Conservation (phyloP, 2,329 filamentous ascomycete species). For the Chrysoporthe deuterocubensis region DNA sequence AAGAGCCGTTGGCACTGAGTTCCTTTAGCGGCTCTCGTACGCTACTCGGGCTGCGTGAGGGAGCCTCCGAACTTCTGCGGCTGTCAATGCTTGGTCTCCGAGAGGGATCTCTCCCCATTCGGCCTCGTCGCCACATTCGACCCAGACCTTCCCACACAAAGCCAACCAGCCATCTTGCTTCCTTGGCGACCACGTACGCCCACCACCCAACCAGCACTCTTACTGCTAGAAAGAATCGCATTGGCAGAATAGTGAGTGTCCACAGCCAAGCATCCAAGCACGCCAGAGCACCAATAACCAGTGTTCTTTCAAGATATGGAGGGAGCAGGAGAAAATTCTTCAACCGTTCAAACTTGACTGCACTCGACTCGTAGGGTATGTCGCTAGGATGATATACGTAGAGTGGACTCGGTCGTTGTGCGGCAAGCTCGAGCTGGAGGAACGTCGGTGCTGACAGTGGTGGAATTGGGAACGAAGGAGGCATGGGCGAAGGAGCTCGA, state of each 20-base stretch:
- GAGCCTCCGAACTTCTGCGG: slow-evolving; percentile 39
- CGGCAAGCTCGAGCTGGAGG: slow-evolving; percentile 66
- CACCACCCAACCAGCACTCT: slow-evolving; percentile 80
- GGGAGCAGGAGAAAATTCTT: slow-evolving; percentile 87
- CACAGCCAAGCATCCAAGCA: slow-evolving; percentile 97
- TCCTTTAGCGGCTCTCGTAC: slow-evolving; percentile 29
- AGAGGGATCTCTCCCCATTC: slow-evolving; percentile 47
- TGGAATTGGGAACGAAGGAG: slow-evolving; percentile 62
- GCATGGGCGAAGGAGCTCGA: slow-evolving; percentile 51
- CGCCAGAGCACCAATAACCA: slow-evolving; percentile 86
- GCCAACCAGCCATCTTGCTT: slow-evolving; percentile 70
- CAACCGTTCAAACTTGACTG: slow-evolving; percentile 88
- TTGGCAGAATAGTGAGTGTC: slow-evolving; percentile 91
- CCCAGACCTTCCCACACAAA: slow-evolving; percentile 83
- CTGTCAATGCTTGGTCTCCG: slow-evolving; percentile 34
- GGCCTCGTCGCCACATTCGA: slow-evolving; percentile 71
- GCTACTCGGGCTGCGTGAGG: slow-evolving; percentile 45
- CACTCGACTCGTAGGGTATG: slow-evolving; percentile 86
- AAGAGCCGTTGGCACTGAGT: slow-evolving; percentile 3
- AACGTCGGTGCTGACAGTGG: slow-evolving; percentile 70
- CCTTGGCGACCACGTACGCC: slow-evolving; percentile 71
- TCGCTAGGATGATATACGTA: slow-evolving; percentile 66
- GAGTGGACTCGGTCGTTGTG: slow-evolving; percentile 64
- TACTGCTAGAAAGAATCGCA: slow-evolving; percentile 83
- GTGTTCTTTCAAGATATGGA: slow-evolving; percentile 77